Evolutionary conservation across 1,284 basidiomycete species (phyloP).

Genomic region (Fomitopsis pinicola): DNA sequence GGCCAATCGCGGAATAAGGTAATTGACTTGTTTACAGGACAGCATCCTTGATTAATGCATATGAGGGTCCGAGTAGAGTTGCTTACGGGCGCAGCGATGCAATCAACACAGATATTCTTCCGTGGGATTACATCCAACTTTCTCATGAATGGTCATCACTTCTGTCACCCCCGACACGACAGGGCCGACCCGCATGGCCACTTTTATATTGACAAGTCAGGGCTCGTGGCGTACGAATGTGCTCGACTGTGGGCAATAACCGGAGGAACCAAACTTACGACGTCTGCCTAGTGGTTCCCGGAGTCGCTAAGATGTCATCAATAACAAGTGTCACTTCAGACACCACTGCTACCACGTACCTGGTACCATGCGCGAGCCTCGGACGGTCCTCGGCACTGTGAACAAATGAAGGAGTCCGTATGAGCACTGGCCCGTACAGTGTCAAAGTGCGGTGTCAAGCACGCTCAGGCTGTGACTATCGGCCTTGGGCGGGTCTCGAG

Average conservation of each 20-base stretch:
- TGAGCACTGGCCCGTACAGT: not conserved
- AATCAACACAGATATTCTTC: not conserved
- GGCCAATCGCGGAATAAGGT: not conserved
- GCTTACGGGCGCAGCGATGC: not conserved
- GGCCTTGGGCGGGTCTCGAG: not conserved
- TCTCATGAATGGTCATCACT: slow-evolving; percentile 1
- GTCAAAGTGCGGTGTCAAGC: not conserved
- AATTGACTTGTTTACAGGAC: not conserved
- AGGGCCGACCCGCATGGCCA: not conserved
- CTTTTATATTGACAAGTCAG: not conserved
- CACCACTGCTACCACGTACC: not conserved
- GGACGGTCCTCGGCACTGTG: not conserved
- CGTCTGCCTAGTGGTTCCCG: not conserved
- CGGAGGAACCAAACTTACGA: not conserved
- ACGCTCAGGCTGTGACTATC: not conserved
- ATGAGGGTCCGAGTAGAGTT: not conserved
- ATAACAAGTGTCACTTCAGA: not conserved
- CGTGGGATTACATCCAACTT: not conserved
- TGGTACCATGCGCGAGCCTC: not conserved
- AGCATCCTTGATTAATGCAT: not conserved
- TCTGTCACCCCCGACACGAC: not conserved
- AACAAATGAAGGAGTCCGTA: not conserved
- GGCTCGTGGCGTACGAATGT: not conserved
- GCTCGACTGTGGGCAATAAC: not conserved
- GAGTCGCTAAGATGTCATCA: not conserved